These are phyloP conservation scores for Inonotus hispidus DNA, from an alignment of 1,284 basidiomycete genomes.

Conservation along the genomic window DNA sequence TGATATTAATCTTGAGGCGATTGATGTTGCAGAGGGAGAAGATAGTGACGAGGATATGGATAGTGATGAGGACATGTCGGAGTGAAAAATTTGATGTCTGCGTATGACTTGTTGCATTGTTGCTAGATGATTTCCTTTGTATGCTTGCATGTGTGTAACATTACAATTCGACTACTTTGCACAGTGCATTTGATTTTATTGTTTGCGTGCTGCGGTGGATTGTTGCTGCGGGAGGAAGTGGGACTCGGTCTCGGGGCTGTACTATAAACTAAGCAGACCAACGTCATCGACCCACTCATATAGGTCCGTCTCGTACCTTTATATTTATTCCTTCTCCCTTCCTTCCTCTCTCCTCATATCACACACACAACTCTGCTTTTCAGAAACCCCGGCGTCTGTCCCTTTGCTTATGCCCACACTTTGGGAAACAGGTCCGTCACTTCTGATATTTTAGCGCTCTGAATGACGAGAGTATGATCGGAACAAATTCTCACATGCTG, in stretches of 20 bases:
- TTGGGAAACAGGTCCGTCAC: neutral
- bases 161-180: neutral
- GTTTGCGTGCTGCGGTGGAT: neutral
- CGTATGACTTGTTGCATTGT: too few relatives aligned
- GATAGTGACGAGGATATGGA: conserved; percentile 68
- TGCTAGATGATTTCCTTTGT: neutral
- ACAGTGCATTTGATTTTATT: neutral
- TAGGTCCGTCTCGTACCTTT: too few relatives aligned
- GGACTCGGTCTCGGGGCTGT: neutral
- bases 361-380: neutral
- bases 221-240: neutral
- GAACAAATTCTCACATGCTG: neutral
- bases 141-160: conserved; percentile 3
- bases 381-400: neutral
- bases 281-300: neutral
- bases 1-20: conserved; percentile 73
- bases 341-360: neutral
- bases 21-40: conserved; percentile 86
- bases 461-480: neutral
- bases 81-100: conserved; percentile 23
- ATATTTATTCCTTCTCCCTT: neutral
- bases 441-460: neutral
- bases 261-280: neutral
- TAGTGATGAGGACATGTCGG: conserved; percentile 35
- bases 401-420: conserved; percentile 1